phyloP scores from a whole-genome alignment of 2,329 filamentous ascomycete species.

The Hypoxylon sp. region DNA sequence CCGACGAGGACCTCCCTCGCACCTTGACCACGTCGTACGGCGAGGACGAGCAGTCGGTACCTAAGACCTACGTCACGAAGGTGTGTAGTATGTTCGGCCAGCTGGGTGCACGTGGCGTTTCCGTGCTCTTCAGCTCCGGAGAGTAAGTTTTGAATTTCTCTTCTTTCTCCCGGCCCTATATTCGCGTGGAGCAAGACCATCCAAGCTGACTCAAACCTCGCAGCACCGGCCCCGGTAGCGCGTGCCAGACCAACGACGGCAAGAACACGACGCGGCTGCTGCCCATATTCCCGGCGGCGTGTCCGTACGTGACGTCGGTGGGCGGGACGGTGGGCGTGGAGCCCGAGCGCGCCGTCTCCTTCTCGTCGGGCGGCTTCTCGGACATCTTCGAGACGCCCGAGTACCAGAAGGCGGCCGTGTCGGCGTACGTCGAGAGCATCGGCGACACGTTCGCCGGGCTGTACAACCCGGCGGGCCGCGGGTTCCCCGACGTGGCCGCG shows the following conservation, averaged over 20 bases:
- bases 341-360: conserved; percentile 62
- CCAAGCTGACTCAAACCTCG: conserved; percentile 5
- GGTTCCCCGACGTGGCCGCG: conserved; percentile 68
- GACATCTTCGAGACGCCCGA: conserved; percentile 54
- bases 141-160: conserved; percentile 33
- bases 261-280: conserved; percentile 59
- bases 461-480: conserved; percentile 60
- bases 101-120: conserved; percentile 41
- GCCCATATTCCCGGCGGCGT: conserved; percentile 63
- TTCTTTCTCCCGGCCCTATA: neutral
- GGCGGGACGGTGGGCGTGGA: conserved; percentile 60
- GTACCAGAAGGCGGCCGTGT: conserved; percentile 57
- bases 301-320: conserved; percentile 65
- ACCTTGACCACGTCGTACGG: conserved; percentile 40
- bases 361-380: conserved; percentile 62
- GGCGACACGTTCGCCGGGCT: conserved; percentile 51
- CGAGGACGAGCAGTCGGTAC: conserved; percentile 42
- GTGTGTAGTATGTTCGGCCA: conserved; percentile 42
- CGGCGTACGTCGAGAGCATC: conserved; percentile 50
- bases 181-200: too few species aligned
- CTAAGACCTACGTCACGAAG: conserved; percentile 38
- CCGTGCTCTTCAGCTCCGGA: conserved; percentile 42
- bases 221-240: conserved; percentile 40
- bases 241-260: conserved; percentile 64
- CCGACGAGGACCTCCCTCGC: conserved; percentile 39